Conservation (phyloP, 2,329 filamentous ascomycete species). For the Diaporthe aspalathi region DNA sequence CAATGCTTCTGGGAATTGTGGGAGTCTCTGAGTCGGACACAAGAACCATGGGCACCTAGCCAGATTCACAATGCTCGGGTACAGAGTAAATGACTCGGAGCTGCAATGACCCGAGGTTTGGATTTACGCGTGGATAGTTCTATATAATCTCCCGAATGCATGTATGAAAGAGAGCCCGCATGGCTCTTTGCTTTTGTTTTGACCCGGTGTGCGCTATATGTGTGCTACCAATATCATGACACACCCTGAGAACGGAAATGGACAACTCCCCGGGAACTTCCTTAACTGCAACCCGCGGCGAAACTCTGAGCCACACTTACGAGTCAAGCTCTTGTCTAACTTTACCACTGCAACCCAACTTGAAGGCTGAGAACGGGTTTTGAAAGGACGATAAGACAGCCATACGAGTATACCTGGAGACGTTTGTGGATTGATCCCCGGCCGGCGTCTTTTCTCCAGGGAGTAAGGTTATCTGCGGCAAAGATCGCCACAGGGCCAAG, state of each 20-base stretch:
- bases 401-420: not conserved
- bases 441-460: no score
- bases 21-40: no score
- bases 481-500: not conserved
- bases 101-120: no score
- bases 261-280: not conserved
- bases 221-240: no score
- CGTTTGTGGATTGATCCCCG: not conserved
- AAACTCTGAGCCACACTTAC: conserved; percentile 8
- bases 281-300: not conserved
- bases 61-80: no score
- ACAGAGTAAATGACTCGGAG: no score
- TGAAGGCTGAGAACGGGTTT: not conserved
- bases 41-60: no score
- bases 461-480: no score
- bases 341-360: not conserved
- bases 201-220: no score
- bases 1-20: no score
- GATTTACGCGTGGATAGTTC: no score
- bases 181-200: not conserved
- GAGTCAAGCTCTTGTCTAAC: conserved; percentile 1
- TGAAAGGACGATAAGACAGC: not conserved
- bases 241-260: not conserved
- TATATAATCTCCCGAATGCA: no score
- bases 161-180: not conserved